These are phyloP conservation scores for Cercospora brassicicola DNA, from an alignment of 2,329 filamentous ascomycete genomes.

Conservation along the genomic window DNA sequence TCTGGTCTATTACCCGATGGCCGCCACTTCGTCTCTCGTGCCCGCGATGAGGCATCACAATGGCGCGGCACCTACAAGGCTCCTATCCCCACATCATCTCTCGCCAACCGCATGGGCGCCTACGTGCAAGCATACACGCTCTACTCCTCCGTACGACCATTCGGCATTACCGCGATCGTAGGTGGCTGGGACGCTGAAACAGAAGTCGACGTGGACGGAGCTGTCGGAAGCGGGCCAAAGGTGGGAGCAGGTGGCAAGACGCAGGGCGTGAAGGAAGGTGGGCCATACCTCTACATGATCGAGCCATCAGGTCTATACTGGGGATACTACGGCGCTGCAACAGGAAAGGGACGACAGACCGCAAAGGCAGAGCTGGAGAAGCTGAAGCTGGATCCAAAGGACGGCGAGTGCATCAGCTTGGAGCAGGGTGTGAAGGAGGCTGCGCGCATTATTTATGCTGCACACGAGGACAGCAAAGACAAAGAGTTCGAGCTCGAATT, in stretches of 20 bases:
- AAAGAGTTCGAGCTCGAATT: constrained; percentile 99
- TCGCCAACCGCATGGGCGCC: constrained; percentile 89
- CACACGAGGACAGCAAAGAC: constrained; percentile 98
- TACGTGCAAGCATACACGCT: constrained; percentile 98
- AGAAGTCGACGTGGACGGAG: constrained; percentile 81
- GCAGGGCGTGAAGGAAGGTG: constrained; percentile 72
- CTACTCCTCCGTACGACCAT: constrained; percentile 93
- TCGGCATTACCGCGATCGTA: constrained; percentile 92
- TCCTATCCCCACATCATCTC: constrained; percentile 82
- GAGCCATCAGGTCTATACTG: constrained; percentile 96
- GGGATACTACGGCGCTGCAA: constrained; percentile 98
- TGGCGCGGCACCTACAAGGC: constrained; percentile 95
- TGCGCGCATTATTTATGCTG: constrained; percentile 93
- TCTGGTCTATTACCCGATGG: constrained; percentile 94
- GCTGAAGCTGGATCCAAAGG: constrained; percentile 67
- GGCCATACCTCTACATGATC: constrained; percentile 96
- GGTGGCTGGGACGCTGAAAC: constrained; percentile 90
- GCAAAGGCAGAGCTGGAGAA: constrained; percentile 99
- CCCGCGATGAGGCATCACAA: constrained; percentile 85
- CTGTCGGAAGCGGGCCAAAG: constrained; percentile 78
- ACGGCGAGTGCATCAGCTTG: constrained; percentile 72
- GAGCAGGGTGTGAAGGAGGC: constrained; percentile 93
- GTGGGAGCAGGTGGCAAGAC: constrained; percentile 82
- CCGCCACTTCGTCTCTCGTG: constrained; percentile 89
- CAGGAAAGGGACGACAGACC: constrained; percentile 92